Evolutionary conservation across 768 basidiomycete species (phyloP), one percentile per base, ranked within the genome.

Genomic region (Lentinula detonsa): DNA sequence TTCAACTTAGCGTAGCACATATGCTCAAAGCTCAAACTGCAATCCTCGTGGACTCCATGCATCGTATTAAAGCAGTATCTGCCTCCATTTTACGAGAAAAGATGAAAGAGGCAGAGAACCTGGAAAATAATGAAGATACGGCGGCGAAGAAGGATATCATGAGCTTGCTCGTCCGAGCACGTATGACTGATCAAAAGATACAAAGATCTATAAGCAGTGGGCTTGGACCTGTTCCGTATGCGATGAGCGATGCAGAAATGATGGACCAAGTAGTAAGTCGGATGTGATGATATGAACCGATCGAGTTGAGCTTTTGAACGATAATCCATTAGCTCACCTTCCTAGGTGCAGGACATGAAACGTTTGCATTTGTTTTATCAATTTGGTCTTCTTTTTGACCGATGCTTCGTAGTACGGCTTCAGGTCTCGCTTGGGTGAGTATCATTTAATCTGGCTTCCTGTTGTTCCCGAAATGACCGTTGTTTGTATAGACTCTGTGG

Each of bases 141-240:
- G 33, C 52, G 7, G 61, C 74, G 8, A 81, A 82, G 65, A 72
- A 74, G 52, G 81, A 83, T 71, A 79, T 83, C 52, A 83, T 82
- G 81, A 76, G 73, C 55, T 62, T 82, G n/a, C 71, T 83, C 0
- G 76, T 82, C 11, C 73, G 77, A 28, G 76, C 79, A 9, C 70
- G 78, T 21, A 76, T 74, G 61, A 33, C 50, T 31, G 50, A 51
- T 35, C 50, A 35, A 21, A 51, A 51, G 31, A 9, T 8, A 4
- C 28, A 16, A 15, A 2, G 11, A 35, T 34, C 50, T 48, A 23
- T 21, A 8, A 33, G 34, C 46, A 43, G 45, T 28, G 48, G 23
- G 45, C n/a, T 21, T n/a, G 57, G 37, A 33, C 16, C 50, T 51
- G 64, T 61, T 13, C 73, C 65, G 34, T 80, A 79, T 63, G 65